Percentiles rank a stretch among this genome's conserved stretches.
Evolutionary conservation across 73 alveolate species (phyloP).

Genomic region (Paramecium tetraurelia): DNA sequence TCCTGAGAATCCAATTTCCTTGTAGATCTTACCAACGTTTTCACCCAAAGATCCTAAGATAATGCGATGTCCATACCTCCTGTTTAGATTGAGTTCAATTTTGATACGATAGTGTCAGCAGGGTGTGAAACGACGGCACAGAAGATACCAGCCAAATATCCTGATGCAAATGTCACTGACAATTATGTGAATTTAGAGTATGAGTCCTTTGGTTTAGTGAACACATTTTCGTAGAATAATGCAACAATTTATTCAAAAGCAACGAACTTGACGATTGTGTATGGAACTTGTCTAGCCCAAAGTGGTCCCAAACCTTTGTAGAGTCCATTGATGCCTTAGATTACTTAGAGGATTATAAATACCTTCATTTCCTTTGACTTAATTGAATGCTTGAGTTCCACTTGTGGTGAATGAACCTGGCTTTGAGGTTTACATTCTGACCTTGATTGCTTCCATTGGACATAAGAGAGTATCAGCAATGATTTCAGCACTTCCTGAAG

Average conservation of each 20-base stretch:
- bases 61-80: conserved; percentile 9
- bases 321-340: conserved; percentile 75
- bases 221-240: conserved; percentile 71
- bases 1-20: conserved; percentile 79
- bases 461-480: conserved; percentile 86
- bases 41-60: conserved; percentile 54
- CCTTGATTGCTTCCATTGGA: conserved; percentile 90
- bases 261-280: conserved; percentile 91
- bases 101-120: conserved; percentile 86
- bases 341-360: not conserved
- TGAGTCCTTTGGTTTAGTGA: conserved; percentile 68
- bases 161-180: conserved; percentile 79
- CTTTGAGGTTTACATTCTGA: conserved; percentile 80
- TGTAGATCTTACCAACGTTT: conserved; percentile 66
- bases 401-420: conserved; percentile 78
- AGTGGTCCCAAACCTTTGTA: conserved; percentile 90
- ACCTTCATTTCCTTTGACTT: conserved; percentile 47
- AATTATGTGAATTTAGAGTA: conserved; percentile 79
- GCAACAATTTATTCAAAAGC: conserved; percentile 86
- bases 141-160: conserved; percentile 87
- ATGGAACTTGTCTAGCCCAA: conserved; percentile 90
- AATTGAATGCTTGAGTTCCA: conserved; percentile 65
- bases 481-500: conserved; percentile 91
- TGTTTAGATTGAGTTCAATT: conserved; percentile 67
- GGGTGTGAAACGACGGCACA: conserved; percentile 91